Evolutionary conservation across 2,329 filamentous ascomycete genomes (phyloP).

Genomic region (Penicillium occitanis): DNA sequence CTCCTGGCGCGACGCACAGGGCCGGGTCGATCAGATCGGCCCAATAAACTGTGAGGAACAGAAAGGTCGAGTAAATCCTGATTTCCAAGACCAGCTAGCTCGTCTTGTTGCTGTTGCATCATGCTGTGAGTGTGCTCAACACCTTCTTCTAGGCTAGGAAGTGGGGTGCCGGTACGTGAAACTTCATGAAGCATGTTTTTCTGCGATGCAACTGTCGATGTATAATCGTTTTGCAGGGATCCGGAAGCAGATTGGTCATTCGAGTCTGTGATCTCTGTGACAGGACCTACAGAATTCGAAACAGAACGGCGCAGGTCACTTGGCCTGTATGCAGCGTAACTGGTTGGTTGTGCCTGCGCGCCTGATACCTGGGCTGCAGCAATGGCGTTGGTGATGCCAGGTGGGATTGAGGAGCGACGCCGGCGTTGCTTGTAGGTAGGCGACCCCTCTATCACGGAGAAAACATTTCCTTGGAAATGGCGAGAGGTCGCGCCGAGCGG

Average conservation of each 20-base stretch:
- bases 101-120: conserved; percentile 47
- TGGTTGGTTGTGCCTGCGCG: conserved; percentile 40
- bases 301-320: conserved; percentile 90
- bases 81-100: conserved; percentile 64
- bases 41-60: conserved; percentile 58
- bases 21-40: conserved; percentile 62
- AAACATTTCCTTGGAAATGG: conserved; percentile 72
- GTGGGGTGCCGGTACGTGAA: conserved; percentile 86
- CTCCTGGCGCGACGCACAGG: conserved; percentile 88
- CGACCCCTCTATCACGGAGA: conserved; percentile 95
- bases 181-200: conserved; percentile 74
- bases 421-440: conserved; percentile 98
- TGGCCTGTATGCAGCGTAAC: conserved; percentile 69
- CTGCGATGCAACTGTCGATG: conserved; percentile 69
- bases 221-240: conserved; percentile 65
- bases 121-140: conserved; percentile 68
- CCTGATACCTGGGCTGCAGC: conserved; percentile 52
- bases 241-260: conserved; percentile 77
- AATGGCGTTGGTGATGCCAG: conserved; percentile 70
- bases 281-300: conserved; percentile 79
- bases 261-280: conserved; percentile 75
- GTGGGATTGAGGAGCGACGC: conserved; percentile 87
- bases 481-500: conserved; percentile 73
- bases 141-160: conserved; percentile 80
- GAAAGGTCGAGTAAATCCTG: conserved; percentile 60